Evolutionary conservation across 495 filamentous ascomycete genomes (phyloP).

Genomic region (Opeltia flavorubescens): DNA sequence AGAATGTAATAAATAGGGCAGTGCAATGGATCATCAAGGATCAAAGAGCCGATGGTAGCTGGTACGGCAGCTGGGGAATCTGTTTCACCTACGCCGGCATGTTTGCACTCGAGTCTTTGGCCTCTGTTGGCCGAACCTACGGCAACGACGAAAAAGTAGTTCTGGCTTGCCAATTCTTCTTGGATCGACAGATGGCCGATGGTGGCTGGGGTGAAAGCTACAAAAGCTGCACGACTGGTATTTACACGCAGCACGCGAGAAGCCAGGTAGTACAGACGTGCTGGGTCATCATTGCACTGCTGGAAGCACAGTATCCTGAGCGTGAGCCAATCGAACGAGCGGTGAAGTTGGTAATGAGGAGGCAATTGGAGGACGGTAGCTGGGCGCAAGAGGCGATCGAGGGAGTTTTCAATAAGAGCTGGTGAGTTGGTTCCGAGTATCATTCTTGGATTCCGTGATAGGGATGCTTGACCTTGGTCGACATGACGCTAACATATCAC

Average conservation of each 20-base stretch:
- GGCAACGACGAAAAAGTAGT: slow-evolving; percentile 53
- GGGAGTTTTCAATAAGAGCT: slow-evolving; percentile 97
- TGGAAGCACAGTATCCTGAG: slow-evolving; percentile 76
- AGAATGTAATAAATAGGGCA: slow-evolving; percentile 50
- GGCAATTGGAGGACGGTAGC: slow-evolving; percentile 79
- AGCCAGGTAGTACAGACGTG: slow-evolving; percentile 87
- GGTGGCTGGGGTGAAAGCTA: slow-evolving; percentile 98
- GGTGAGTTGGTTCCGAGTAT: slow-evolving; percentile 33
- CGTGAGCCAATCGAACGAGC: slow-evolving; percentile 56
- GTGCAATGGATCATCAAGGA: slow-evolving; percentile 66
- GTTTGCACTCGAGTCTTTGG: slow-evolving; percentile 84
- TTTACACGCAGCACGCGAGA: slow-evolving; percentile 47
- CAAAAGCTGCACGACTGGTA: slow-evolving; percentile 47
- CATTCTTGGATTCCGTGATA: not conserved
- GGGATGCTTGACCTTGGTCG: not conserved
- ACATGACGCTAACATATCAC: not conserved
- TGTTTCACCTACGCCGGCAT: slow-evolving; percentile 94
- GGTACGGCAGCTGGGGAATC: slow-evolving; percentile 96
- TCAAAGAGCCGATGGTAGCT: slow-evolving; percentile 72
- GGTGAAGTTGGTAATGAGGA: slow-evolving; percentile 66
- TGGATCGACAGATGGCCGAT: slow-evolving; percentile 69
- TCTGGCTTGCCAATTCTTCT: slow-evolving; percentile 70
- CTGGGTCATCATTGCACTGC: slow-evolving; percentile 73
- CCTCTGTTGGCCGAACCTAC: slow-evolving; percentile 69
- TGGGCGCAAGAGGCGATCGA: slow-evolving; percentile 95